phyloP scores from a whole-genome alignment of 257 asterid species.

The Thymus quinquecostatus region DNA sequence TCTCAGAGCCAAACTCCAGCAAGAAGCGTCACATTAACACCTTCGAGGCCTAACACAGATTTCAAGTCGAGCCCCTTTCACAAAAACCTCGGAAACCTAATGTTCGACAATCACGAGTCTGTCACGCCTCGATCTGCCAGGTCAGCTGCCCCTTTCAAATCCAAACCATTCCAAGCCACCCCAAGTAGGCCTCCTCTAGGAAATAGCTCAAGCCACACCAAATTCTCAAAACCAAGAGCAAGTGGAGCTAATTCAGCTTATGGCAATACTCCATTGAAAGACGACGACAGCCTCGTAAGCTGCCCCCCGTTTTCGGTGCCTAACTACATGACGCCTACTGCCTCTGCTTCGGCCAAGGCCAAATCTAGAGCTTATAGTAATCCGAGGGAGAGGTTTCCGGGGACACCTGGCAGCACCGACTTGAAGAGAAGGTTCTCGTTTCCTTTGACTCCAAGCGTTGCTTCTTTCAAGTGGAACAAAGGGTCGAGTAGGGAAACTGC shows the following conservation, averaged over 20 bases:
- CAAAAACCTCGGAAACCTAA: conserved; percentile 32
- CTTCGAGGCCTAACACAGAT: conserved; percentile 63
- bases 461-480: conserved; percentile 74
- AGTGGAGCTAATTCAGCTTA: conserved; percentile 49
- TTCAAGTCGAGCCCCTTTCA: conserved; percentile 62
- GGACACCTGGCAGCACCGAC: conserved; percentile 68
- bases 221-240: conserved; percentile 50
- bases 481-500: conserved; percentile 60
- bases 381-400: conserved; percentile 72
- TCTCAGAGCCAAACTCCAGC: conserved; percentile 45
- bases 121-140: conserved; percentile 75
- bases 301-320: conserved; percentile 94
- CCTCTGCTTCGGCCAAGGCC: conserved; percentile 81
- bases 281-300: conserved; percentile 84
- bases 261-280: conserved; percentile 52
- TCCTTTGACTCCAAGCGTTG: conserved; percentile 72
- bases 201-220: conserved; percentile 36
- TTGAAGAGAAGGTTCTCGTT: conserved; percentile 80
- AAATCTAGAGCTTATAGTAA: conserved; percentile 73
- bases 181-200: conserved; percentile 59
- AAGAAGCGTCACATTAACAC: conserved; percentile 46
- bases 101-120: conserved; percentile 54
- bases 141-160: conserved; percentile 62
- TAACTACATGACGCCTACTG: conserved; percentile 85
- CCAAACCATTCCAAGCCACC: conserved; percentile 63